A percentile compares a stretch with the other conserved stretches of the same genome.
Evolutionary conservation across 805 yeast species (phyloP).

Genomic region (Pachysolen tannophilus): DNA sequence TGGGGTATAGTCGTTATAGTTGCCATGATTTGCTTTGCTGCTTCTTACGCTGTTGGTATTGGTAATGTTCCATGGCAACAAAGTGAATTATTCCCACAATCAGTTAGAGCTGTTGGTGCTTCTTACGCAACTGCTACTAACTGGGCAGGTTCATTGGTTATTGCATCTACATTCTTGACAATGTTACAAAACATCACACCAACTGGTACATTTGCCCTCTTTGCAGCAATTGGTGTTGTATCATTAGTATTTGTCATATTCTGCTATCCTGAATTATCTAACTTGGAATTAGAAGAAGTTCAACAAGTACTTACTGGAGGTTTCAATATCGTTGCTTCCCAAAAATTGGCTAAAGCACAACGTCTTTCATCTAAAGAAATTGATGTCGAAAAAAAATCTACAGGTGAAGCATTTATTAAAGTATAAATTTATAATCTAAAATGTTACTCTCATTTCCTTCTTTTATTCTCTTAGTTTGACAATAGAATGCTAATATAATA

Average conservation of each 20-base stretch:
- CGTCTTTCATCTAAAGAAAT: no score
- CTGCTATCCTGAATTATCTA: conserved; percentile 89
- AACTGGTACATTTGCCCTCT: conserved; percentile 87
- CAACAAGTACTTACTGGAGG: conserved; percentile 77
- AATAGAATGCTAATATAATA: no score
- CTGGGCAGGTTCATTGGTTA: conserved; percentile 91
- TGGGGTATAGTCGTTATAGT: conserved; percentile 89
- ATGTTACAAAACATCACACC: conserved; percentile 93
- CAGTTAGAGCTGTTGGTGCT: conserved; percentile 87
- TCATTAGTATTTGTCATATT: conserved; percentile 71
- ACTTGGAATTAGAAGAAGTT: conserved; percentile 86
- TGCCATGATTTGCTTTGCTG: conserved; percentile 81
- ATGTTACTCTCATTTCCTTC: no score
- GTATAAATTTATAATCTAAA: no score
- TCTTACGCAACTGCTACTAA: conserved; percentile 88
- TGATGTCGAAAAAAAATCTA: no score
- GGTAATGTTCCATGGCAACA: conserved; percentile 99
- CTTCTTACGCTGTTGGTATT: conserved; percentile 87
- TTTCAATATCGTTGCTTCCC: conserved; percentile 69
- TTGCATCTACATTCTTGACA: conserved; percentile 87
- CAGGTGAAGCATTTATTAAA: no score
- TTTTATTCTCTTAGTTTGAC: no score
- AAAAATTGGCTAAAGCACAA: conserved; percentile 40
- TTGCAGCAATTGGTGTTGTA: conserved; percentile 71
- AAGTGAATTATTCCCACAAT: conserved; percentile 88